phyloP scores from a whole-genome alignment of 108 stramenopile species.

The Licmophora abbreviata region DNA sequence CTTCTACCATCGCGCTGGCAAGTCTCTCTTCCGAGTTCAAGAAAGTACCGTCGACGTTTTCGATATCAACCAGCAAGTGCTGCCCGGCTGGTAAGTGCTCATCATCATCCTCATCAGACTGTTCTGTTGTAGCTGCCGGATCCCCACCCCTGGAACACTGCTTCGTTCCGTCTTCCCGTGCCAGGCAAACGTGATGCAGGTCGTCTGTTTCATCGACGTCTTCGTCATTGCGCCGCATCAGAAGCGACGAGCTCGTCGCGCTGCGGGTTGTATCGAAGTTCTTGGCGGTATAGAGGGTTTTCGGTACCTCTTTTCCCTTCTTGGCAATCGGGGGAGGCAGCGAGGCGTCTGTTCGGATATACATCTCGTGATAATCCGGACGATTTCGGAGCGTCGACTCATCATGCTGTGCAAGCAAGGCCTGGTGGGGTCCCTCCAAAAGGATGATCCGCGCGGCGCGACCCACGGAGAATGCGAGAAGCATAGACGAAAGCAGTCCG shows the following conservation, averaged over 20 bases:
- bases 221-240: constrained; percentile 1
- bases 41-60: constrained; percentile 48
- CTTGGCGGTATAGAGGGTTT: constrained; percentile 53
- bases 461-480: constrained; percentile 42
- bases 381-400: too few species aligned
- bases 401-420: too few species aligned
- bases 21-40: constrained; percentile 58
- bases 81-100: constrained; percentile 64
- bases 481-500: constrained; percentile 18
- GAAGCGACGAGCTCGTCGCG: constrained; percentile 6
- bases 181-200: constrained; percentile 1
- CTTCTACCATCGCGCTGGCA: constrained; percentile 52
- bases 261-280: constrained; percentile 31
- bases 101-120: constrained; percentile 22
- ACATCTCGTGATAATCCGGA: too few species aligned
- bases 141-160: neutral
- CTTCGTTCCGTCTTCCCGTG: constrained; percentile 7
- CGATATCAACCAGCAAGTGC: constrained; percentile 73
- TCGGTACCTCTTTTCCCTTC: constrained; percentile 39
- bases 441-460: constrained; percentile 34
- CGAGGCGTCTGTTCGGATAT: constrained; percentile 2
- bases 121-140: neutral
- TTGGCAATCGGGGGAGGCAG: constrained; percentile 29
- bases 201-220: constrained; percentile 6
- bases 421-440: constrained; percentile 4